Evolutionary conservation across 768 basidiomycete species (phyloP).

Genomic region (Hebeloma cylindrosporum): DNA sequence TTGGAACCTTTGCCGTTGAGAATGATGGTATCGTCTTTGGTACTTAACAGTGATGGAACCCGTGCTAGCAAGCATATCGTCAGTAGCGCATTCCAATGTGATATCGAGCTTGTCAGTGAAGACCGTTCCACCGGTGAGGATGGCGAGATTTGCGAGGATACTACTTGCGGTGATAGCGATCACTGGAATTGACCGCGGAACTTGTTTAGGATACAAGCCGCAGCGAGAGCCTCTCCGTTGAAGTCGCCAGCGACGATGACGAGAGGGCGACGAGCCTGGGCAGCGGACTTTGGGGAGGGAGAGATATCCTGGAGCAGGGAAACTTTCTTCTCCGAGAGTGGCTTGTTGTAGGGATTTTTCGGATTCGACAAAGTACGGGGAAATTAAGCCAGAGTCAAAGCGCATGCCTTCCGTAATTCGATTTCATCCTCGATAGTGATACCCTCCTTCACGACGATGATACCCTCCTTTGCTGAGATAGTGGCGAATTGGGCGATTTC

Average conservation of each 20-base stretch:
- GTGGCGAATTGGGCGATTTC: conserved; percentile 98
- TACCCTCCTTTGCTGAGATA: conserved; percentile 91
- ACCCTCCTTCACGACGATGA: conserved; percentile 98
- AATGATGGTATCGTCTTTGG: conserved; percentile 97
- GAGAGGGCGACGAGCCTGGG: conserved; percentile 81
- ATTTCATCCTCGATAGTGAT: conserved; percentile 97
- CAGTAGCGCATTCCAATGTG: conserved; percentile 89
- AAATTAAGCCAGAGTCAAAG: conserved; percentile 97
- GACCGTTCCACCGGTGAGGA: conserved; percentile 96
- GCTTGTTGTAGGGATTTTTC: too few species aligned
- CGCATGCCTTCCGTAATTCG: conserved; percentile 98
- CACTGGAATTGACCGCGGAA: conserved; percentile 94
- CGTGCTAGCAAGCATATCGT: conserved; percentile 87
- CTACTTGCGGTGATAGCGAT: conserved; percentile 95
- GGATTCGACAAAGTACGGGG: conserved; percentile 96
- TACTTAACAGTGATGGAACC: conserved; percentile 92
- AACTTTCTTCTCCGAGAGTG: conserved; percentile 99
- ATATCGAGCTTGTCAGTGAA: conserved; percentile 97
- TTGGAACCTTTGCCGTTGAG: conserved; percentile 94
- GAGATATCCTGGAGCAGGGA: conserved; percentile 93
- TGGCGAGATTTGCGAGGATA: conserved; percentile 94
- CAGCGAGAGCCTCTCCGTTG: conserved; percentile 96
- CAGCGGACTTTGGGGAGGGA: conserved; percentile 82
- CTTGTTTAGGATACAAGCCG: conserved; percentile 99
- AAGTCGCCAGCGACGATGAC: conserved; percentile 97